Evolutionary conservation across 441 rosid species (phyloP).

Genomic region (Erodium texanum): DNA sequence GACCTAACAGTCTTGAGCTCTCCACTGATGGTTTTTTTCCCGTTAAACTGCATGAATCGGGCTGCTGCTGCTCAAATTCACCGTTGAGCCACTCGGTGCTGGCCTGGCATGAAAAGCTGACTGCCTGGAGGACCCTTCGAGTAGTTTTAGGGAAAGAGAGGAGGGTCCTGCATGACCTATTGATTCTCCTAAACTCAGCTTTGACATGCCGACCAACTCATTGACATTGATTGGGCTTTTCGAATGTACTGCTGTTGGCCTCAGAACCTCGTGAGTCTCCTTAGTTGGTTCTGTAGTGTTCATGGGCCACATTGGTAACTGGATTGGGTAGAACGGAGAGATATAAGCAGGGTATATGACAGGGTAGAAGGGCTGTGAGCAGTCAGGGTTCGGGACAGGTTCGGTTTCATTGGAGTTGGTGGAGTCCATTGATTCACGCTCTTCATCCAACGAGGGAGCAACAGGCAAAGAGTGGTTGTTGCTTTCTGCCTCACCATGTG

Average conservation of each 20-base stretch:
- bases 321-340: constrained; percentile 56
- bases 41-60: constrained; percentile 42
- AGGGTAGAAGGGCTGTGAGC: constrained; percentile 43
- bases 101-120: constrained; percentile 69
- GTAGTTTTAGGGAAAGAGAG: constrained; percentile 44
- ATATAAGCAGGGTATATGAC: constrained; percentile 62
- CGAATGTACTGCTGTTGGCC: constrained; percentile 64
- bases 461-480: constrained; percentile 29
- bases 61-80: constrained; percentile 32
- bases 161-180: constrained; percentile 38
- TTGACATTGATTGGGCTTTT: constrained; percentile 59
- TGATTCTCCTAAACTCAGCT: constrained; percentile 55
- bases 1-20: constrained; percentile 17
- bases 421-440: constrained; percentile 88
- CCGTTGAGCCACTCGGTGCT: constrained; percentile 32
- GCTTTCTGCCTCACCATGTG: constrained; percentile 35
- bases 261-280: constrained; percentile 63
- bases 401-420: constrained; percentile 64
- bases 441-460: constrained; percentile 57
- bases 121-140: constrained; percentile 51
- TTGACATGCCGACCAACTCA: constrained; percentile 64
- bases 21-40: not conserved
- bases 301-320: constrained; percentile 61
- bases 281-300: constrained; percentile 35
- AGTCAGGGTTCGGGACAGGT: constrained; percentile 32